Evolutionary conservation across 768 basidiomycete genomes (phyloP).

Genomic region (Tricholoma matsutake): DNA sequence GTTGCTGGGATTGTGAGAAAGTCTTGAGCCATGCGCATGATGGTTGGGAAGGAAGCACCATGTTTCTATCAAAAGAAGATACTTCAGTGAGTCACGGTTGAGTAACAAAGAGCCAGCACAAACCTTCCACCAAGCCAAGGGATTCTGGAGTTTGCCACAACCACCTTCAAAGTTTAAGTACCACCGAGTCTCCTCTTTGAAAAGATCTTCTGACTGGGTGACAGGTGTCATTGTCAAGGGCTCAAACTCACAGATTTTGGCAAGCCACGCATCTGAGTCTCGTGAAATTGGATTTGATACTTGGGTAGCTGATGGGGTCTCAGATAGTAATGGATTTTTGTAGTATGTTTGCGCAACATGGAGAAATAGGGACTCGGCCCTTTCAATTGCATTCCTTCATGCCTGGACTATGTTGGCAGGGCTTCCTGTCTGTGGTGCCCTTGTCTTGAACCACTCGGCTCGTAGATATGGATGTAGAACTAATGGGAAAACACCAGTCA

Average conservation of each 20-base stretch:
- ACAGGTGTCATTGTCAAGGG: neutral
- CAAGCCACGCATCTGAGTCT: neutral
- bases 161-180: neutral
- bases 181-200: neutral
- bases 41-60: no score
- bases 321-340: neutral
- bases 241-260: neutral
- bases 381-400: neutral
- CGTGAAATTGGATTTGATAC: no score
- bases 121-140: neutral
- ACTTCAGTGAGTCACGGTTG: neutral
- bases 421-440: no score
- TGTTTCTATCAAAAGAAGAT: no score
- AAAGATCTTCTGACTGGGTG: neutral
- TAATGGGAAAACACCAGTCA: no score
- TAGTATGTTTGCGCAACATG: neutral
- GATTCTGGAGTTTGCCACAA: neutral
- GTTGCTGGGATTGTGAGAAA: no score
- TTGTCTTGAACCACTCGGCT: neutral
- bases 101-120: neutral
- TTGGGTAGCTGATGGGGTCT: no score
- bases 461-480: neutral
- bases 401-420: neutral
- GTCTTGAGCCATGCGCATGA: no score
- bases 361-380: no score